Base-by-base conservation (phyloP, 2,329 filamentous ascomycete genomes). In the Diaporthe caulivora region DNA sequence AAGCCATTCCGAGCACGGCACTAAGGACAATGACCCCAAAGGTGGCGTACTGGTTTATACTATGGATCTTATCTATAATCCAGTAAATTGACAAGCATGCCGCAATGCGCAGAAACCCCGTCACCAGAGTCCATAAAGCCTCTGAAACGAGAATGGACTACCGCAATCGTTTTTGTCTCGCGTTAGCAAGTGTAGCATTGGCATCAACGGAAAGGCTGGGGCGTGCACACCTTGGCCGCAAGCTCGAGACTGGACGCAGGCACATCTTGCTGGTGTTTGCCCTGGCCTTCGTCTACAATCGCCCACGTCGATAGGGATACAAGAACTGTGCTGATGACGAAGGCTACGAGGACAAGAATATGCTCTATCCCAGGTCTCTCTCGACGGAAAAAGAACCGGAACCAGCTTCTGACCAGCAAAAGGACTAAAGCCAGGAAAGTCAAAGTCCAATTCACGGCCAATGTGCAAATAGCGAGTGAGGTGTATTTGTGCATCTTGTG, bases 241-340 rank as follows among this genome's bases (percentile, higher is more conserved):
- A 13, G 40, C 18, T 69, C 58, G 2, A 71, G 53, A 7, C 60
- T 58, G 13, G 67, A 67, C 10, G 4, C 49, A 3, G 67, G 18
- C 10, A 71, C 17, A 5, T 71, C 18, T 17, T 53, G 17, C 8
- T 73, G 72, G 24, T 73, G 67, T 9, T 64, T 13, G 1, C 40
- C 72, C 42, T 71, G 72, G 34, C 68, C 68, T 18, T 71, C 68
- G 9, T 67, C 68, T 1, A 74, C 29, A 3, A 68, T 74, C 7
- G 53, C 42, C 68, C 68, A 74, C 18, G 60, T 57, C 8, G 68
- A 67, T 13, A 74, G 1, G 3, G 57, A 24, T 7, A 71, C 67
- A 2, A 70, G 57, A 6, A 49, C 37, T 21, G 29, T 21, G 1
- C 72, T 49, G 26, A 73, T 17, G 11, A 71, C 1, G 9, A 73